Evolutionary conservation across 192 early-diverging fungal species (phyloP).

Genomic region (Coemansia reversa): DNA sequence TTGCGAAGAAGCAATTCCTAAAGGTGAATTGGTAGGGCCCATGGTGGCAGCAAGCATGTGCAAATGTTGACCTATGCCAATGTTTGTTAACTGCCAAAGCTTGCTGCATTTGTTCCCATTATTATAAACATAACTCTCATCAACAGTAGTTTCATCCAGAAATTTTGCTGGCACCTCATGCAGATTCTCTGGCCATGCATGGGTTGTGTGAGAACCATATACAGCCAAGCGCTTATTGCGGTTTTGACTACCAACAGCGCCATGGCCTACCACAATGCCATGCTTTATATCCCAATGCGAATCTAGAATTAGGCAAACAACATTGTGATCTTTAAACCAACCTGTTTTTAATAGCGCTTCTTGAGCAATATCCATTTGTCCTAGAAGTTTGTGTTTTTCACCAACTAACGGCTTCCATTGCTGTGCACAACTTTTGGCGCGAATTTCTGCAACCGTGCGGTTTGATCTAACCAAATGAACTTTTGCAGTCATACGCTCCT

Average conservation of each 20-base stretch:
- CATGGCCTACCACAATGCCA: constrained; percentile 60
- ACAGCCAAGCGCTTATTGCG: constrained; percentile 58
- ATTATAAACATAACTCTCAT: constrained; percentile 59
- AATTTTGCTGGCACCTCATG: constrained; percentile 61
- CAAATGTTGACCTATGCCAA: constrained; percentile 70
- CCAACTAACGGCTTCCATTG: constrained; percentile 54
- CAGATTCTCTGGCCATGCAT: constrained; percentile 62
- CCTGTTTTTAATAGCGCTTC: constrained; percentile 56
- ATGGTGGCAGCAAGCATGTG: constrained; percentile 67
- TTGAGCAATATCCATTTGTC: constrained; percentile 54
- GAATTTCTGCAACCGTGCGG: constrained; percentile 56
- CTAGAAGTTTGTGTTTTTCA: constrained; percentile 30
- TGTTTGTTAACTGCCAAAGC: constrained; percentile 62
- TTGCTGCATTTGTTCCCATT: constrained; percentile 59
- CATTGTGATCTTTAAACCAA: constrained; percentile 37
- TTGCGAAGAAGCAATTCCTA: constrained; percentile 62
- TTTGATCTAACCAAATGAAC: constrained; percentile 57
- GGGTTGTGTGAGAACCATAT: constrained; percentile 68
- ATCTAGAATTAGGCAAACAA: constrained; percentile 59
- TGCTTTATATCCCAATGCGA: constrained; percentile 58
- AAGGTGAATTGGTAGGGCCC: constrained; percentile 59
- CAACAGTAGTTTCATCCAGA: constrained; percentile 56
- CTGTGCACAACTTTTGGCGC: constrained; percentile 60
- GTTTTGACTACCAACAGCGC: constrained; percentile 62
- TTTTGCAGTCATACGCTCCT: constrained; percentile 54